phyloP scores from a whole-genome alignment of 2,329 filamentous ascomycete species.

The Magnaporthales sp. region DNA sequence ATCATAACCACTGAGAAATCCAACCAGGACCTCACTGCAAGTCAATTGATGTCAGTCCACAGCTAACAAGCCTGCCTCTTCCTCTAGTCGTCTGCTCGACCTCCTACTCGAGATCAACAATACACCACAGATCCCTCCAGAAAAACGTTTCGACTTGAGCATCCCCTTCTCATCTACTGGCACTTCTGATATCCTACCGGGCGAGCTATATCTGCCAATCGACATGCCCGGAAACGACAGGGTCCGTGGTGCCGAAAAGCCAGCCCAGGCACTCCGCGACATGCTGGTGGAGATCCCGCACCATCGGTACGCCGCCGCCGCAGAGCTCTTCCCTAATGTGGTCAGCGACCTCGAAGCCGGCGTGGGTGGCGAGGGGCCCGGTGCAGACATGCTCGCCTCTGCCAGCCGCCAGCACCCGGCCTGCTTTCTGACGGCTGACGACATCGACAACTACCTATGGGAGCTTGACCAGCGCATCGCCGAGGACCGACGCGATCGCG shows the following conservation, averaged over 20 bases:
- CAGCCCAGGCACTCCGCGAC: conserved; percentile 38
- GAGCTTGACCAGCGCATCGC: conserved; percentile 48
- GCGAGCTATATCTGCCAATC: conserved; percentile 51
- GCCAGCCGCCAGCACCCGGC: conserved; percentile 47
- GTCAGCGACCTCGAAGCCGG: conserved; percentile 38
- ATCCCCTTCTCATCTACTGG: conserved; percentile 22
- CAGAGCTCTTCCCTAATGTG: conserved; percentile 54
- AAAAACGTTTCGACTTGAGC: conserved; percentile 66
- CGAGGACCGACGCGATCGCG: conserved; percentile 28
- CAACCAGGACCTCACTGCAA: not conserved
- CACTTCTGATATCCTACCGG: conserved; percentile 21
- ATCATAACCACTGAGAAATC: not conserved
- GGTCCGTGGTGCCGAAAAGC: conserved; percentile 33
- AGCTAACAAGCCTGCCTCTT: conserved; percentile 1
- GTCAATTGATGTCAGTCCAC: not conserved
- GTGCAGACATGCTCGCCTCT: conserved; percentile 29
- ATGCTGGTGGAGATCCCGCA: conserved; percentile 47
- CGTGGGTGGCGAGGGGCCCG: conserved; percentile 15
- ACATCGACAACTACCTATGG: conserved; percentile 66
- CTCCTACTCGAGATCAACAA: conserved; percentile 85
- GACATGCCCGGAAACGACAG: conserved; percentile 80
- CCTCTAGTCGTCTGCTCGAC: conserved; percentile 71
- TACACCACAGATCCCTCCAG: conserved; percentile 64
- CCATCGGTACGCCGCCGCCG: conserved; percentile 40
- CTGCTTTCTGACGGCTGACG: conserved; percentile 58